A percentile compares a stretch with the other conserved stretches of the same genome.
Evolutionary conservation across 768 basidiomycete genomes (phyloP).

Genomic region (Macrolepiota fuliginosa): DNA sequence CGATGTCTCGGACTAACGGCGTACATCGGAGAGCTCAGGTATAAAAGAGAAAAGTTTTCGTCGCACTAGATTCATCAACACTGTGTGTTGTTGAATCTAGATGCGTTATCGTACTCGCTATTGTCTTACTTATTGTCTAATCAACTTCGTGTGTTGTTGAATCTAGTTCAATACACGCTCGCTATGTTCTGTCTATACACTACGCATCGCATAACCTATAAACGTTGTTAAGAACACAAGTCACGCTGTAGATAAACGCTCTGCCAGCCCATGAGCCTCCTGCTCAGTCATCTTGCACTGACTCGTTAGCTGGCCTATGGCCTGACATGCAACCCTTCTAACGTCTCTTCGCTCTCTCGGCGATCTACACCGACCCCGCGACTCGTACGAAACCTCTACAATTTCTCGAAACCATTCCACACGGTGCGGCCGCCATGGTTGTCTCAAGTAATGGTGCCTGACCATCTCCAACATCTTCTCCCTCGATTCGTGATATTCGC

Average conservation of each 20-base stretch:
- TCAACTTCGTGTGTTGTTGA: no score
- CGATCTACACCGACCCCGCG: neutral
- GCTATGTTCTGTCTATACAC: no score
- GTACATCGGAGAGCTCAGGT: no score
- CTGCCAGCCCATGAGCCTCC: neutral
- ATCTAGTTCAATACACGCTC: no score
- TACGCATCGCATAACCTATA: no score
- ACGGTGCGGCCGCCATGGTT: neutral
- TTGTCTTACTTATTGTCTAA: no score
- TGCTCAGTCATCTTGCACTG: neutral
- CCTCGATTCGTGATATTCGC: constrained; percentile 5
- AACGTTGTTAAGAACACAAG: neutral
- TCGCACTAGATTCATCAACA: no score
- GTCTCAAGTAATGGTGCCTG: neutral
- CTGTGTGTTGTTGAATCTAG: no score
- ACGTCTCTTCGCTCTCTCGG: constrained; percentile 1
- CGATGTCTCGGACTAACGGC: no score
- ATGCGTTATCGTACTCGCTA: no score
- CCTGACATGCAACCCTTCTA: neutral
- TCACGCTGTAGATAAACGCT: neutral
- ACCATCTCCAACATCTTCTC: constrained; percentile 8
- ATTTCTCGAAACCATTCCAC: constrained; percentile 4
- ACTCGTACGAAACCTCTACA: neutral
- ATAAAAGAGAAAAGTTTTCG: no score
- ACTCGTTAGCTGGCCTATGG: neutral